Conservation (phyloP, 1,139 yeast species). For the Candida frijolesensis region DNA sequence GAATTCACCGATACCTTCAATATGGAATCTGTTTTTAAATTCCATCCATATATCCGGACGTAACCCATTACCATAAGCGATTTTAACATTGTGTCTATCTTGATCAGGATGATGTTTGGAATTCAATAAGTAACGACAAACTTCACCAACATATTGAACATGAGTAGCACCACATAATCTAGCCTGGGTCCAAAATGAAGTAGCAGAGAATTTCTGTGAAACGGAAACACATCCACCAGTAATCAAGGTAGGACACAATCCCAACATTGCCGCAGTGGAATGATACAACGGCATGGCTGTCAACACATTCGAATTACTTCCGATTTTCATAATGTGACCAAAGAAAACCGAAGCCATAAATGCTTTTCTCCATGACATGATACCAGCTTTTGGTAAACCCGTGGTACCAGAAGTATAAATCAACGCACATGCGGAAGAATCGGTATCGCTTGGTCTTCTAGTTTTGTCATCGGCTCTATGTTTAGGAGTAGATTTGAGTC, state of each 20-base stretch:
- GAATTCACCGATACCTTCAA: conserved; percentile 82
- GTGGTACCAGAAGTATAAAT: conserved; percentile 96
- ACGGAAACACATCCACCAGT: conserved; percentile 74
- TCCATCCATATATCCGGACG: conserved; percentile 89
- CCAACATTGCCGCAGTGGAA: conserved; percentile 89
- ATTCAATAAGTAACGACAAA: conserved; percentile 81
- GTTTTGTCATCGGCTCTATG: conserved; percentile 56
- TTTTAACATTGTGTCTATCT: conserved; percentile 58
- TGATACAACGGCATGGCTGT: conserved; percentile 97
- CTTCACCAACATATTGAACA: conserved; percentile 94
- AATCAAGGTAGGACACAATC: conserved; percentile 72
- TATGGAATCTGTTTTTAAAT: conserved; percentile 75
- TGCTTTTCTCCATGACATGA: conserved; percentile 88
- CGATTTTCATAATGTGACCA: conserved; percentile 68
- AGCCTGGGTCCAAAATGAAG: conserved; percentile 91
- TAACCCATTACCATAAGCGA: conserved; percentile 92
- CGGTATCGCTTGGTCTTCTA: conserved; percentile 59
- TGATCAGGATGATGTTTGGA: conserved; percentile 72
- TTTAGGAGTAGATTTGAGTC: conserved; percentile 49
- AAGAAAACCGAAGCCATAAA: conserved; percentile 70
- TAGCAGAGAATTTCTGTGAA: conserved; percentile 81
- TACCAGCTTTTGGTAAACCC: conserved; percentile 93
- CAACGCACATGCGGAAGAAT: conserved; percentile 66
- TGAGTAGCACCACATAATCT: conserved; percentile 71
- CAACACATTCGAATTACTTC: conserved; percentile 60